Base-by-base conservation (phyloP, 805 yeast species). In the Saturnispora serradocipensis region DNA sequence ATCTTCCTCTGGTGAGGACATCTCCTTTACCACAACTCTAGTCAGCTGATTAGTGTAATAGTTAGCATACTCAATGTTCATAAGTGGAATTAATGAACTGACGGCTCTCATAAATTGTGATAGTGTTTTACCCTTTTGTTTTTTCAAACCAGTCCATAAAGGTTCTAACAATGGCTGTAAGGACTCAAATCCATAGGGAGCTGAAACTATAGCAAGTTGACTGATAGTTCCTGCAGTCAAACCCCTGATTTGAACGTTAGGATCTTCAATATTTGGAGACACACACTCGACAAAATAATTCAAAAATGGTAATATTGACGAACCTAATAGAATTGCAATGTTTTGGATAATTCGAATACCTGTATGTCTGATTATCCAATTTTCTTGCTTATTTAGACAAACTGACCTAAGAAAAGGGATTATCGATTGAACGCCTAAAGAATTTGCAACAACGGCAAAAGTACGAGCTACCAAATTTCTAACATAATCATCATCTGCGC, bases 111-210 rank as follows among this genome's bases (percentile, higher is more conserved):
- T 62, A 61, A 85, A 88, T 2, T 88, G 80, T 0, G 96, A 85
- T 48, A 89, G 71, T 0, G 82, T 74, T 58, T 80, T 78, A 4
- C 97, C 97, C 55, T 96, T 72, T 56, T 86, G 93, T 39, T 75
- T 75, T 45, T 80, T 75, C 24, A 88, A 76, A 4, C 96, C 97
- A 10, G 71, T 67, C 96, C 97, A 89, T 5, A 88, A 68, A 0
- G 88, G 86, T 51, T 86, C 91, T 35, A 91, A 62, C 0, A 82
- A 73, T 0, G 68, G 67, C 59, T 89, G 95, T 63, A 91, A 90
- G 0, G 91, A 80, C 59, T 88, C 97, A 51, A 87, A 84, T 45
- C 98, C 99, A 67, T 85, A 88, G 0, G 98, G 98, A 22, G 79
- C 73, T 4, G 88, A 78, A 7, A 87, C 82, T 47, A 86, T 90